A percentile compares a stretch with the other conserved stretches of the same genome.
phyloP scores from a whole-genome alignment of 495 filamentous ascomycete species.

The Penicillium canariense region DNA sequence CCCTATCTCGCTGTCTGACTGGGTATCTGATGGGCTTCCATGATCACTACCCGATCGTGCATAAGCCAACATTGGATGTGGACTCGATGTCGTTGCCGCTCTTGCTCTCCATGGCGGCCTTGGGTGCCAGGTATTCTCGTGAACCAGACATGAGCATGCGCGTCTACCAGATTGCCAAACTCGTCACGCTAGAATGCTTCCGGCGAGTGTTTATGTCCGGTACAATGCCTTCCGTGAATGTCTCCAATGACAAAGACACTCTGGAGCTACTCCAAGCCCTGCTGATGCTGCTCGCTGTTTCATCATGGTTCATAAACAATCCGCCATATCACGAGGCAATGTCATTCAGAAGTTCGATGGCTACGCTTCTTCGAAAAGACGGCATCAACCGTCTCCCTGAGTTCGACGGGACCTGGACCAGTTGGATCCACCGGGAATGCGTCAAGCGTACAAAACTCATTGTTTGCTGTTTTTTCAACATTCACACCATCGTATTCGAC shows the following conservation, averaged over 20 bases:
- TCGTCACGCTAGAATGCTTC: slow-evolving; percentile 39
- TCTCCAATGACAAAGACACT: slow-evolving; percentile 26
- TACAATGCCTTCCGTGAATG: slow-evolving; percentile 13
- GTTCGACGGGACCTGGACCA: slow-evolving; percentile 37
- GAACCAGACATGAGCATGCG: slow-evolving; percentile 42
- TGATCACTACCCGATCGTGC: slow-evolving; percentile 66
- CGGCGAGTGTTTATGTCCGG: slow-evolving; percentile 33
- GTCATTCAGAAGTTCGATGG: slow-evolving; percentile 36
- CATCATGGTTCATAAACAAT: slow-evolving; percentile 37
- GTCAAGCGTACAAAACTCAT: slow-evolving; percentile 48
- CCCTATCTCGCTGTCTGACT: slow-evolving; percentile 62
- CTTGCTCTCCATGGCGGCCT: slow-evolving; percentile 60
- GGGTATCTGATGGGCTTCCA: slow-evolving; percentile 68
- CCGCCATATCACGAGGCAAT: slow-evolving; percentile 36
- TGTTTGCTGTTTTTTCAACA: slow-evolving; percentile 49
- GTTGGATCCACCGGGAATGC: slow-evolving; percentile 50
- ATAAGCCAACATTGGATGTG: slow-evolving; percentile 59
- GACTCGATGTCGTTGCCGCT: slow-evolving; percentile 56
- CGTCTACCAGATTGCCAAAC: slow-evolving; percentile 49
- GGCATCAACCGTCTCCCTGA: slow-evolving; percentile 35
- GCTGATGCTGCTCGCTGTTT: slow-evolving; percentile 34
- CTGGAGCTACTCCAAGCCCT: slow-evolving; percentile 35
- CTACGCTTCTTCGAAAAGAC: slow-evolving; percentile 32
- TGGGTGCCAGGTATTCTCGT: slow-evolving; percentile 62
- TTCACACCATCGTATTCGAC: slow-evolving; percentile 51